These are phyloP conservation scores for Entomortierella beljakovae DNA, from an alignment of 192 early-diverging fungal species.

Conservation along the genomic window DNA sequence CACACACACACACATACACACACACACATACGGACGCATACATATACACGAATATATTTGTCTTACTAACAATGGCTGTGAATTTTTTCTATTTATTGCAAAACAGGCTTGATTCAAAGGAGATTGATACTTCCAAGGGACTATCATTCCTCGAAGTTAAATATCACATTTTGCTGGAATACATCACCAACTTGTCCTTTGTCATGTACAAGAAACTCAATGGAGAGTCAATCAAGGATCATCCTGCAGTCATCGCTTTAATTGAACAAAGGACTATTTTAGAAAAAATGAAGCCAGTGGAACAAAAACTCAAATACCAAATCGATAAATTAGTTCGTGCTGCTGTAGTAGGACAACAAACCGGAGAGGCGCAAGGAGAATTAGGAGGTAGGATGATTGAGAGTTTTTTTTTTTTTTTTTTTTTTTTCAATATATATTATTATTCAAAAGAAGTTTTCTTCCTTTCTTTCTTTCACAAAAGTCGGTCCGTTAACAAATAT, in stretches of 20 bases:
- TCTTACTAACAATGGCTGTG: no score
- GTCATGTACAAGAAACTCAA: slow-evolving; percentile 82
- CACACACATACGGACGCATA: no score
- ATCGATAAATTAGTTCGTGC: slow-evolving; percentile 92
- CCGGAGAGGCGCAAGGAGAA: slow-evolving; percentile 35
- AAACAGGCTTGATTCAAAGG: slow-evolving; percentile 59
- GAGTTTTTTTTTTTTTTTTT: not conserved
- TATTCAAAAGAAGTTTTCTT: not conserved
- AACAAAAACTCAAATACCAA: slow-evolving; percentile 95
- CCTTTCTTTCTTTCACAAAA: no score
- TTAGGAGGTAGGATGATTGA: slow-evolving; percentile 19
- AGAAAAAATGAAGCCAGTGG: slow-evolving; percentile 94
- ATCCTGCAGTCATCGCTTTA: slow-evolving; percentile 73
- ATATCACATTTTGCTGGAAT: slow-evolving; percentile 86
- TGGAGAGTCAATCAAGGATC: slow-evolving; percentile 71
- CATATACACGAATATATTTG: no score
- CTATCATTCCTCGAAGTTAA: slow-evolving; percentile 93
- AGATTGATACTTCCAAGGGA: slow-evolving; percentile 79
- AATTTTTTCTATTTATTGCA: not conserved
- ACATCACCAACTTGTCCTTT: slow-evolving; percentile 84
- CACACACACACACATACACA: not conserved
- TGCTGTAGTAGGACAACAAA: slow-evolving; percentile 63
- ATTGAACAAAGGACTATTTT: slow-evolving; percentile 87
- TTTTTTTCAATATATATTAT: not conserved
- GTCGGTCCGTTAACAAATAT: no score